These are phyloP conservation scores for Coelastrella sp. DNA, from an alignment of 139 green algal genomes.

Conservation along the genomic window DNA sequence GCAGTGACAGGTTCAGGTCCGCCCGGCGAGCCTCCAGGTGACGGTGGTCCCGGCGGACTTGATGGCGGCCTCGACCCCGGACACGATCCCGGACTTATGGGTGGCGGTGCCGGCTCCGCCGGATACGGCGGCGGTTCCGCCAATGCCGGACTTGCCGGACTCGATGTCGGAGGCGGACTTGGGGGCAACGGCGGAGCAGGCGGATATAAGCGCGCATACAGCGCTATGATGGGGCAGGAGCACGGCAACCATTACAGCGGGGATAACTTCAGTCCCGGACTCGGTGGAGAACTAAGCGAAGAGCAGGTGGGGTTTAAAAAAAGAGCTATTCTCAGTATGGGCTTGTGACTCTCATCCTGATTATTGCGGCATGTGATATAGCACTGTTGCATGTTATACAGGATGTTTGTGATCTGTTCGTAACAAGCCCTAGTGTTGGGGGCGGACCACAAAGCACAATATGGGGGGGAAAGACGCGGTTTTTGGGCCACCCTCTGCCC, in stretches of 20 bases:
- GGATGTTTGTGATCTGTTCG: no score
- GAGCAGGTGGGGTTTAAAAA: no score
- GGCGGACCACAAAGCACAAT: no score
- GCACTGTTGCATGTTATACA: no score
- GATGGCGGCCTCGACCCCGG: no score
- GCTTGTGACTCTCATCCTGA: no score
- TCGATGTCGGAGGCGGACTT: not conserved
- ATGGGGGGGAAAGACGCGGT: no score
- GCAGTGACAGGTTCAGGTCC: no score
- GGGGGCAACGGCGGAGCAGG: not conserved
- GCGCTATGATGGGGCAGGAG: not conserved
- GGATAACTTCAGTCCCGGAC: slow-evolving; percentile 22
- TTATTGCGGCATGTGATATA: no score
- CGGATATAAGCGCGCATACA: not conserved
- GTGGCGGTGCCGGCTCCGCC: not conserved
- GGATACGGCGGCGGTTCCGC: not conserved
- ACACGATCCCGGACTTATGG: not conserved
- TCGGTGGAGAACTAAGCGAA: not conserved
- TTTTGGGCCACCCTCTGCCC: no score
- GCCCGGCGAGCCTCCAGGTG: not conserved
- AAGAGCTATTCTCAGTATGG: no score
- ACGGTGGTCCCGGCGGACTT: not conserved
- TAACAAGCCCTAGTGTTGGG: no score
- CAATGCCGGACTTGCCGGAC: not conserved
- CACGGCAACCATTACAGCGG: slow-evolving; percentile 15